Evolutionary conservation across 257 asterid species (phyloP).

Genomic region (Voacanga thouarsii): DNA sequence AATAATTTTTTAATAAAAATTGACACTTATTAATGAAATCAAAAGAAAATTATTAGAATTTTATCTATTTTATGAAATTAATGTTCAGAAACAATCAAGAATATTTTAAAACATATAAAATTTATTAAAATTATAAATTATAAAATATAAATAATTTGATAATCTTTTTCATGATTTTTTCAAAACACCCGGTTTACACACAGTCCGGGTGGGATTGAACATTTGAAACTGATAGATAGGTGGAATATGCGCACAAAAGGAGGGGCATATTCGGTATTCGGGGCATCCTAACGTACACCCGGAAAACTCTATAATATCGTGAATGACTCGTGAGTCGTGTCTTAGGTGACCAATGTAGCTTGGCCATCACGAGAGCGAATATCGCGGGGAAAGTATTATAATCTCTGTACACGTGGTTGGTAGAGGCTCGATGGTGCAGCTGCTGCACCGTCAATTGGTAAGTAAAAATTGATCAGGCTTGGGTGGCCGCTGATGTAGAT

Average conservation of each 20-base stretch:
- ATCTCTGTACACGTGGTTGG: slow-evolving; percentile 34
- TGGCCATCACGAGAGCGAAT: slow-evolving; percentile 14
- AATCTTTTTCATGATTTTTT: too few relatives aligned
- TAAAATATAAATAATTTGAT: too few relatives aligned
- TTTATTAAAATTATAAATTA: too few relatives aligned
- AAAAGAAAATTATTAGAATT: too few relatives aligned
- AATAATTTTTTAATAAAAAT: too few relatives aligned
- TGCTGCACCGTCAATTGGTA: slow-evolving; percentile 21
- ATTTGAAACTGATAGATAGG: too few relatives aligned
- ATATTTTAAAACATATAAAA: too few relatives aligned
- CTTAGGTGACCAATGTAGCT: not conserved
- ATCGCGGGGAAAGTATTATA: slow-evolving; percentile 19
- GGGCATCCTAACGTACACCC: not conserved
- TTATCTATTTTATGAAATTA: too few relatives aligned
- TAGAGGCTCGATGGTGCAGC: not conserved
- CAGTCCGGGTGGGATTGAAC: not conserved
- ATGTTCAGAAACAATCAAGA: too few relatives aligned
- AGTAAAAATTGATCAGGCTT: not conserved
- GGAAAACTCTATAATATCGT: not conserved
- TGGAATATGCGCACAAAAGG: slow-evolving; percentile 24
- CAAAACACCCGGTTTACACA: too few relatives aligned
- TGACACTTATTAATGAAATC: too few relatives aligned
- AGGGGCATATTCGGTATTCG: slow-evolving; percentile 15
- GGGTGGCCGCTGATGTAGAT: slow-evolving; percentile 3
- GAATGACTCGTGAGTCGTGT: not conserved